These are phyloP conservation scores for Tolypocladium tropicale DNA, from an alignment of 2,329 filamentous ascomycete genomes.

Conservation along the genomic window DNA sequence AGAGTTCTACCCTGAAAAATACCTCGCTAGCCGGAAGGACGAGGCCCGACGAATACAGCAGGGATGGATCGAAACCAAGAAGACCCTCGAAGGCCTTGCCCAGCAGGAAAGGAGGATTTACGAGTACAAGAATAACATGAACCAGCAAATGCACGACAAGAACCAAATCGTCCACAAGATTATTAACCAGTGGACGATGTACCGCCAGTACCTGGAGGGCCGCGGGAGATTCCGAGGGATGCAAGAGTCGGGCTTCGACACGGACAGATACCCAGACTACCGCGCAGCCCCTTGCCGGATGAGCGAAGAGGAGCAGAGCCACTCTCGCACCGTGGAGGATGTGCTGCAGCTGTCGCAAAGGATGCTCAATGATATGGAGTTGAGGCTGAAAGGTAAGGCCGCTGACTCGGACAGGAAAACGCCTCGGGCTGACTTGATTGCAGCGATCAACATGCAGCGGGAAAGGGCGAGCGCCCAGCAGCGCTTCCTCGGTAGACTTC, in stretches of 20 bases:
- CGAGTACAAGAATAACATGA: slow-evolving; percentile 17
- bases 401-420: not conserved
- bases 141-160: slow-evolving; percentile 15
- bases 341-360: slow-evolving; percentile 21
- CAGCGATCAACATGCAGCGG: slow-evolving; percentile 19
- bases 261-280: slow-evolving; percentile 26
- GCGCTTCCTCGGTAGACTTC: slow-evolving; percentile 25
- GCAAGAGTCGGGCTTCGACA: slow-evolving; percentile 26
- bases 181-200: slow-evolving; percentile 19
- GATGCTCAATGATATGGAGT: slow-evolving; percentile 23
- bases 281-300: slow-evolving; percentile 26
- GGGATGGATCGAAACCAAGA: slow-evolving; percentile 22
- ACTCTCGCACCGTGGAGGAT: slow-evolving; percentile 19
- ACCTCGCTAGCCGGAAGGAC: slow-evolving; percentile 32
- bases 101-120: slow-evolving; percentile 15
- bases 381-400: slow-evolving; percentile 24
- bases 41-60: slow-evolving; percentile 35
- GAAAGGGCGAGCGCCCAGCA: slow-evolving; percentile 23
- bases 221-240: slow-evolving; percentile 25
- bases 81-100: slow-evolving; percentile 12
- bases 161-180: slow-evolving; percentile 19
- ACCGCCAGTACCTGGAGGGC: slow-evolving; percentile 24
- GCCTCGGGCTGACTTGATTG: slow-evolving; percentile 10
- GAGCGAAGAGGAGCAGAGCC: slow-evolving; percentile 19
- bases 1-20: slow-evolving; percentile 44